Conservation (phyloP, 2,329 filamentous ascomycete genomes). For the Hypoxylon sp. region DNA sequence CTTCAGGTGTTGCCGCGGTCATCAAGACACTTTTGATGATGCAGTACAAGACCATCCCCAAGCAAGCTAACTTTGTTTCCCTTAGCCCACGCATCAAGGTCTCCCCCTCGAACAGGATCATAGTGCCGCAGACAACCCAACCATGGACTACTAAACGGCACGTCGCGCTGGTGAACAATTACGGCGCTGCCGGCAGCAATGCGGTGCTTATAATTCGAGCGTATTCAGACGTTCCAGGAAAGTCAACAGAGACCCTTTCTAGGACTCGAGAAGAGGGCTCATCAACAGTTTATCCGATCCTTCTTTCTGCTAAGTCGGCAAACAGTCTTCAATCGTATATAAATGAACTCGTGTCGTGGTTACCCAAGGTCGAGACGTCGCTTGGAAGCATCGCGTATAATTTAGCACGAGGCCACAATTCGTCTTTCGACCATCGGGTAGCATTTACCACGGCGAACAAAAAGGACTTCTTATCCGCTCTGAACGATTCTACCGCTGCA, state of each 20-base stretch:
- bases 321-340: constrained; percentile 9
- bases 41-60: constrained; percentile 47
- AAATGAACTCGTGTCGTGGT: background rate
- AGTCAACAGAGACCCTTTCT: background rate
- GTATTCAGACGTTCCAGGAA: constrained; percentile 4
- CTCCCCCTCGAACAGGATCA: constrained; percentile 37
- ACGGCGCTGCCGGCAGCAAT: constrained; percentile 56
- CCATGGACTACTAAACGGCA: constrained; percentile 43
- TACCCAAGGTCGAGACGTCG: background rate
- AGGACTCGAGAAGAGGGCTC: background rate
- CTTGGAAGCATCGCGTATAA: constrained; percentile 8
- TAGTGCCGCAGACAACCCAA: constrained; percentile 28
- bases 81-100: constrained; percentile 48
- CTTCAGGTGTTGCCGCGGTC: constrained; percentile 48
- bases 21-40: constrained; percentile 54
- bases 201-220: constrained; percentile 47
- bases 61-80: constrained; percentile 53
- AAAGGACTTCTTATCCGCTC: background rate
- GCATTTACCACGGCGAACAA: constrained; percentile 3
- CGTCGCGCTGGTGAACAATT: constrained; percentile 54
- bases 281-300: constrained; percentile 7
- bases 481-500: background rate
- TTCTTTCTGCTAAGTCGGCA: constrained; percentile 5
- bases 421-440: constrained; percentile 5
- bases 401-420: constrained; percentile 7